Evolutionary conservation across 2,329 filamentous ascomycete genomes (phyloP).

Genomic region (Fusarium tricinctum): DNA sequence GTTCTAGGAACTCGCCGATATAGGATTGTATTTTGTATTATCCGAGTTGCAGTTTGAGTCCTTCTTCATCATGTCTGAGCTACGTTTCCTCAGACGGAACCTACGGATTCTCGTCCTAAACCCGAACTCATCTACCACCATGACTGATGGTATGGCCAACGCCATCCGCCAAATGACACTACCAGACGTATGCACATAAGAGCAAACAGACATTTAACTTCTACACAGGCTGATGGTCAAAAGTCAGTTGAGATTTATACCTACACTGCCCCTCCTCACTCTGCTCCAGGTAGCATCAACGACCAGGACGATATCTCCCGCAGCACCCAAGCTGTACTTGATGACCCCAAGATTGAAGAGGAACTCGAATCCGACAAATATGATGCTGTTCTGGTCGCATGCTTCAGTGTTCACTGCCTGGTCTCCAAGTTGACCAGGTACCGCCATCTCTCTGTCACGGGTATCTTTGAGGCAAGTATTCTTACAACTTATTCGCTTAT

Average conservation of each 20-base stretch:
- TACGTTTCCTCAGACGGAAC: conserved; percentile 32
- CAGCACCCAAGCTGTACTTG: conserved; percentile 74
- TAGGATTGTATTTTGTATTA: background rate
- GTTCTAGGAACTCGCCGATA: background rate
- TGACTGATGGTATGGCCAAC: conserved; percentile 76
- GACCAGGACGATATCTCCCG: conserved; percentile 75
- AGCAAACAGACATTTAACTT: background rate
- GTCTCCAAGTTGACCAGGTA: conserved; percentile 69
- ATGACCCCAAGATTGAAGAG: conserved; percentile 61
- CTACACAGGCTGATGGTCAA: conserved; percentile 35
- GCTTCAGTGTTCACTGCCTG: conserved; percentile 87
- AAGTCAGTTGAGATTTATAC: conserved; percentile 67
- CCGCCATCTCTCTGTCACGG: conserved; percentile 57
- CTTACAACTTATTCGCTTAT: conserved; percentile 70
- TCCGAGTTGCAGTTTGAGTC: background rate
- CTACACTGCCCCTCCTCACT: conserved; percentile 73
- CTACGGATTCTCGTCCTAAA: conserved; percentile 77
- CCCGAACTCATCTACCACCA: conserved; percentile 80
- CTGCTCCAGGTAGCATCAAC: conserved; percentile 82
- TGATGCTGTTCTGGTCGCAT: conserved; percentile 87
- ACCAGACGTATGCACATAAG: conserved; percentile 42
- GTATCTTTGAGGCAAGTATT: conserved; percentile 91
- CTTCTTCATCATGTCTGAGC: conserved; percentile 41
- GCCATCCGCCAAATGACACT: conserved; percentile 60
- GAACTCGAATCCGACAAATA: conserved; percentile 61